Evolutionary conservation across 352 stramenopile species (phyloP).

Genomic region (Globisporangium barbulae): DNA sequence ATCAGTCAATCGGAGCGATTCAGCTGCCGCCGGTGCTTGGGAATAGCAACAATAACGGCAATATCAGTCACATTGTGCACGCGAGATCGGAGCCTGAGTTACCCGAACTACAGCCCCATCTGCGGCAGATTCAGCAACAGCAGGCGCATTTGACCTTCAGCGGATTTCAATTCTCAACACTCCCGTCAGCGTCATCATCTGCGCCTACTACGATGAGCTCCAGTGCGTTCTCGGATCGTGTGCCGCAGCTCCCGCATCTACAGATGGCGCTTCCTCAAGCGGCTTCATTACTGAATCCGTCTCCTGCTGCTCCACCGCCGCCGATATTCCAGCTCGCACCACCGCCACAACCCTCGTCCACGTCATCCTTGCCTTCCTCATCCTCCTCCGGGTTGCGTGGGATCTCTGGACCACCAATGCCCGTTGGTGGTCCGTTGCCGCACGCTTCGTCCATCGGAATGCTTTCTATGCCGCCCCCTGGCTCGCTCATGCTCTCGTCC

Average conservation of each 20-base stretch:
- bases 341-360: not conserved
- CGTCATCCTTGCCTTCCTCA: not conserved
- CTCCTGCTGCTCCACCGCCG: slow-evolving; percentile 26
- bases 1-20: not conserved
- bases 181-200: slow-evolving; percentile 19
- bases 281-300: slow-evolving; percentile 37
- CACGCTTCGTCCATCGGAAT: slow-evolving; percentile 23
- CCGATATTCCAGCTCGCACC: slow-evolving; percentile 23
- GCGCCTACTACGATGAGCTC: slow-evolving; percentile 18
- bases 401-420: slow-evolving; percentile 17
- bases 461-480: slow-evolving; percentile 20
- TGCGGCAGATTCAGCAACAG: slow-evolving; percentile 20
- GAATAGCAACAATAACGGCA: slow-evolving; percentile 11
- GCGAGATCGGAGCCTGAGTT: slow-evolving; percentile 18
- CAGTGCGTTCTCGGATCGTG: slow-evolving; percentile 23
- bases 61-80: slow-evolving; percentile 11
- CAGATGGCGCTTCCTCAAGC: slow-evolving; percentile 47
- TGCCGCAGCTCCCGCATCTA: slow-evolving; percentile 46
- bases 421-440: slow-evolving; percentile 22
- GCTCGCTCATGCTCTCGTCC: not conserved
- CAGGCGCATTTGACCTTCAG: slow-evolving; percentile 14
- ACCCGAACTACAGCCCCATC: slow-evolving; percentile 20
- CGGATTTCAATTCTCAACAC: slow-evolving; percentile 34
- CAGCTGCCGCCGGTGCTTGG: slow-evolving; percentile 13
- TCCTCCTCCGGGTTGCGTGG: slow-evolving; percentile 19